phyloP scores from a whole-genome alignment of 1,284 basidiomycete species.

The Neotropicomus parvogracilis region DNA sequence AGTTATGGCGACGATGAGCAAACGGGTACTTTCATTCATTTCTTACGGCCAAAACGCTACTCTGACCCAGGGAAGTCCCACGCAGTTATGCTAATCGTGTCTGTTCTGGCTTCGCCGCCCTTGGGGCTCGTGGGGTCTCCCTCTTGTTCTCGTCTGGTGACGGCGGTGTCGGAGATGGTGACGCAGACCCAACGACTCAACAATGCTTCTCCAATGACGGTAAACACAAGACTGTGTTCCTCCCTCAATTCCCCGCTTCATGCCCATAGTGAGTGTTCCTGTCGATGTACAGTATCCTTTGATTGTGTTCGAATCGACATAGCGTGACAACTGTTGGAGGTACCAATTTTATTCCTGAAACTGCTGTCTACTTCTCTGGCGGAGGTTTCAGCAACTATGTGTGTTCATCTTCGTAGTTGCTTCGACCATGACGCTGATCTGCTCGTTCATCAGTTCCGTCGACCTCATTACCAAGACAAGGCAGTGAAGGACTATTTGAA shows the following conservation, averaged over 20 bases:
- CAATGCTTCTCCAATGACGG: conserved; percentile 60
- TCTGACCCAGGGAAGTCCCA: conserved; percentile 47
- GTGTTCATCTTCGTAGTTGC: not conserved
- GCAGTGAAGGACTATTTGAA: conserved; percentile 37
- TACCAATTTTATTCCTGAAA: conserved; percentile 54
- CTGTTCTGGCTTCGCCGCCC: conserved; percentile 56
- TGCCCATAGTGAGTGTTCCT: conserved; percentile 39
- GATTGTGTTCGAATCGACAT: not conserved
- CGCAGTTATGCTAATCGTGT: conserved; percentile 56
- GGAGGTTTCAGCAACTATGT: conserved; percentile 57
- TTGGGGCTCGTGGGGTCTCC: conserved; percentile 62
- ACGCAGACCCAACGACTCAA: conserved; percentile 46
- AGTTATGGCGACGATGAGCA: conserved; percentile 64
- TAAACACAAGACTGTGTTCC: conserved; percentile 49
- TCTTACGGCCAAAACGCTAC: not conserved
- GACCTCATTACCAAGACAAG: conserved; percentile 17
- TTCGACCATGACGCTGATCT: not conserved
- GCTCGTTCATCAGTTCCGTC: conserved; percentile 17
- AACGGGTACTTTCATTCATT: conserved; percentile 40
- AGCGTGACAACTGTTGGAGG: conserved; percentile 62
- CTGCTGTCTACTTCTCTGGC: conserved; percentile 55
- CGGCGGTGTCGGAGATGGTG: conserved; percentile 63
- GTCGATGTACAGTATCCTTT: not conserved
- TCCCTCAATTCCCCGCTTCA: conserved; percentile 53
- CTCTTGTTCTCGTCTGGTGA: conserved; percentile 66